These are phyloP conservation scores for Pestalotiopsis sp. DNA, from an alignment of 2,329 filamentous ascomycete genomes.

Conservation along the genomic window DNA sequence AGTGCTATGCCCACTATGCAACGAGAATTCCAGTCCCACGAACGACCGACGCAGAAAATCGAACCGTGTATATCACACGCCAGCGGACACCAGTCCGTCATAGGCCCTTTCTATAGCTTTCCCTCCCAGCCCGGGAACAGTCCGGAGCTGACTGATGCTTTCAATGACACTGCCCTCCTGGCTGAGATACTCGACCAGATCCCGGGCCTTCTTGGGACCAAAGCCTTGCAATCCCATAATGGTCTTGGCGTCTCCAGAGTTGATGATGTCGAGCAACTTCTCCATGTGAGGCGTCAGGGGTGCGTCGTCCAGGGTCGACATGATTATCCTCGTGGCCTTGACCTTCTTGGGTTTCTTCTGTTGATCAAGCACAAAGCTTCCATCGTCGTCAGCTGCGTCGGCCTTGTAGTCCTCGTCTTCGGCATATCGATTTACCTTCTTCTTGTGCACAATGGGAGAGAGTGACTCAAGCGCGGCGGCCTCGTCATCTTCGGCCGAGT, in stretches of 20 bases:
- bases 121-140: constrained; percentile 60
- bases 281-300: constrained; percentile 59
- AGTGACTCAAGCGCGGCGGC: constrained; percentile 1
- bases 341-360: constrained; percentile 26
- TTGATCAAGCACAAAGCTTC: constrained; percentile 27
- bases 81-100: constrained; percentile 43
- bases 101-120: constrained; percentile 60
- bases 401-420: constrained; percentile 18
- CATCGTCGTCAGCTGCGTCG: constrained; percentile 39
- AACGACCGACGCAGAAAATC: not conserved
- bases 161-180: constrained; percentile 47
- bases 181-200: constrained; percentile 60
- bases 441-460: constrained; percentile 11
- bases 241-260: constrained; percentile 67
- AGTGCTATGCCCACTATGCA: not conserved
- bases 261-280: constrained; percentile 70
- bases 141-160: constrained; percentile 53
- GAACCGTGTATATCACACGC: constrained; percentile 5
- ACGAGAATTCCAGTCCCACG: not conserved
- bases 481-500: not conserved
- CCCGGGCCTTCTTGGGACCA: constrained; percentile 70
- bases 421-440: constrained; percentile 18
- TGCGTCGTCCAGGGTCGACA: constrained; percentile 27
- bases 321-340: constrained; percentile 17
- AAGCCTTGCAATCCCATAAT: constrained; percentile 72